phyloP scores from a whole-genome alignment of 495 filamentous ascomycete genomes.

The Penicillium bovifimosum region DNA sequence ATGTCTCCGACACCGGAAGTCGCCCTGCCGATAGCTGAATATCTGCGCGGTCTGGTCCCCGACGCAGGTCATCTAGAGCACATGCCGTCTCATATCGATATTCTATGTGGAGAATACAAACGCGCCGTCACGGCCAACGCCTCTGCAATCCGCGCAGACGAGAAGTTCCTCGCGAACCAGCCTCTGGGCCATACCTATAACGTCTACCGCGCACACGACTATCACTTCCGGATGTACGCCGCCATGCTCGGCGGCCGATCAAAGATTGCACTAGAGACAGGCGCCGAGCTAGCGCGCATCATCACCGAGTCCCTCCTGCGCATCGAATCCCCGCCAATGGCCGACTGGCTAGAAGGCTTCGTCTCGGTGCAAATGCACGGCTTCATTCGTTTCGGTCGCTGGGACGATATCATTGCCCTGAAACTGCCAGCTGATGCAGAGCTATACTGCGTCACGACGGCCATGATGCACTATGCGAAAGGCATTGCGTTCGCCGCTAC shows the following conservation, averaged over 20 bases:
- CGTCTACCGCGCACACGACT: conserved; percentile 60
- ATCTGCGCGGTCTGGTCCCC: conserved; percentile 56
- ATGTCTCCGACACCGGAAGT: conserved; percentile 60
- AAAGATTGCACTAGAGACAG: conserved; percentile 50
- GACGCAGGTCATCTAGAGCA: conserved; percentile 67
- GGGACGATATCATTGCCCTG: conserved; percentile 52
- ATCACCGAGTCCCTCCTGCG: conserved; percentile 57
- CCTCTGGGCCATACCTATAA: conserved; percentile 60
- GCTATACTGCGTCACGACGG: conserved; percentile 58
- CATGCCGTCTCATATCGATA: conserved; percentile 66
- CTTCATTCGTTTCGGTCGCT: conserved; percentile 59
- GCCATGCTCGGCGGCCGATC: conserved; percentile 65
- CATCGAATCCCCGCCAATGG: conserved; percentile 60
- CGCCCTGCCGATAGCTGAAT: conserved; percentile 51
- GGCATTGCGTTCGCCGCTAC: conserved; percentile 57
- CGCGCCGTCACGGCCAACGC: conserved; percentile 56
- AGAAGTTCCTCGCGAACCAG: conserved; percentile 48
- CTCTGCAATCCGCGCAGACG: conserved; percentile 57
- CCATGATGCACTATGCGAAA: conserved; percentile 60
- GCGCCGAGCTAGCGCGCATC: conserved; percentile 43
- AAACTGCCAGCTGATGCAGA: conserved; percentile 42
- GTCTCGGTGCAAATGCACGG: conserved; percentile 57
- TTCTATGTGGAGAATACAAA: conserved; percentile 62
- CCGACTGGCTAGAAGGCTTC: conserved; percentile 67
- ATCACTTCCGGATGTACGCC: conserved; percentile 64